Evolutionary conservation across 116 monocot species (phyloP).

Genomic region (Zostera marina): DNA sequence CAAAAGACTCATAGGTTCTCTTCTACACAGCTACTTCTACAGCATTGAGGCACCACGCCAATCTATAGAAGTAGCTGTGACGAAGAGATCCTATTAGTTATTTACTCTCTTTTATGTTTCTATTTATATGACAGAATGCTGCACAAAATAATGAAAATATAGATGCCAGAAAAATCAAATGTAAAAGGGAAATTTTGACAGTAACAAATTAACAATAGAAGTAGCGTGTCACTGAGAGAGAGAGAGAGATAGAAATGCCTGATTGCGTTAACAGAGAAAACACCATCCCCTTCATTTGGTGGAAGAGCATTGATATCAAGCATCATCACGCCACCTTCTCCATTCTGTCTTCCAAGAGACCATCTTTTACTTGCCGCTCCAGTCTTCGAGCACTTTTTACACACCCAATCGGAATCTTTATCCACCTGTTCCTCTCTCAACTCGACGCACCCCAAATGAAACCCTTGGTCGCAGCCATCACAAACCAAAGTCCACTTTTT

Average conservation of each 20-base stretch:
- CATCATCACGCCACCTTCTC: slow-evolving; percentile 28
- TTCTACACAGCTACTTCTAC: no score
- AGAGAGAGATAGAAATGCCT: slow-evolving; percentile 1
- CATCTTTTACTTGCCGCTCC: slow-evolving; percentile 14
- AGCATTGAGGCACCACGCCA: no score
- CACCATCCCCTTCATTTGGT: slow-evolving; percentile 33
- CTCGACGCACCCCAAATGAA: slow-evolving; percentile 51
- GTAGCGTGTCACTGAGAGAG: background rate
- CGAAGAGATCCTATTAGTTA: no score
- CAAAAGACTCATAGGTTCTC: no score
- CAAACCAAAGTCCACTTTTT: slow-evolving; percentile 51
- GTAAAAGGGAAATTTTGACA: no score
- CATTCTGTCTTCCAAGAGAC: slow-evolving; percentile 20
- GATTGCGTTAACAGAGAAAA: slow-evolving; percentile 3
- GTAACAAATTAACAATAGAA: background rate
- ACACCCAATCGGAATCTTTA: slow-evolving; percentile 53
- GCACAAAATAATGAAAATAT: no score
- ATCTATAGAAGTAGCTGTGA: no score
- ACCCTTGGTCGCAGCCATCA: slow-evolving; percentile 87
- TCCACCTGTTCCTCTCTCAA: slow-evolving; percentile 7
- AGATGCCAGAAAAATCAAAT: no score
- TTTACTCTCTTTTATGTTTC: no score
- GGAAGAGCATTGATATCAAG: slow-evolving; percentile 76
- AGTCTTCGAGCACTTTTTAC: slow-evolving; percentile 29
- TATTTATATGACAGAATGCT: no score